Conservation (phyloP, 441 rosid genomes). For the Codiaeum variegatum region DNA sequence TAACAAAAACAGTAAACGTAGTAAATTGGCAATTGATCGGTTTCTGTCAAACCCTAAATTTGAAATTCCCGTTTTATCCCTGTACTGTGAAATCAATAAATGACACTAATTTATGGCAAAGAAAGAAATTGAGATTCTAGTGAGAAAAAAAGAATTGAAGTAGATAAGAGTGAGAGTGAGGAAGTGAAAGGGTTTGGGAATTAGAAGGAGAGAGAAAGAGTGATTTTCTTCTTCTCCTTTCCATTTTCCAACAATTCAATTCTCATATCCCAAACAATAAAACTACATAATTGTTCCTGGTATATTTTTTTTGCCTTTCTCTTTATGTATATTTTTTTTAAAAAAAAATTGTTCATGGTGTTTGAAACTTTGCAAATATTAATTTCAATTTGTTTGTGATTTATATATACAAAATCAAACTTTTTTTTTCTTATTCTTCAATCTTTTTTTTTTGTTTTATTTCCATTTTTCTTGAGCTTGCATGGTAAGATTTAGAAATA, state of each 20-base stretch:
- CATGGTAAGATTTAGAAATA: neutral
- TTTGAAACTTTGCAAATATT: neutral
- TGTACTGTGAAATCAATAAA: conserved; percentile 36
- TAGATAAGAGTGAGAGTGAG: neutral
- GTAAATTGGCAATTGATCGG: conserved; percentile 27
- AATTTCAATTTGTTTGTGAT: neutral
- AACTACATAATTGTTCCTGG: neutral
- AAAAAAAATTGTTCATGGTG: neutral
- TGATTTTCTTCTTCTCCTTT: neutral
- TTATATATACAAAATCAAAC: neutral
- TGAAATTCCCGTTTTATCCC: conserved; percentile 35
- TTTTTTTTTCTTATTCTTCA: neutral
- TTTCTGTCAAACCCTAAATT: conserved; percentile 21
- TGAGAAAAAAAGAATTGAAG: conserved; percentile 16
- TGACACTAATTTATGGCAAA: conserved; percentile 38
- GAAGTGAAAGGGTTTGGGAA: conserved; percentile 14
- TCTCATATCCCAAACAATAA: conserved; percentile 3
- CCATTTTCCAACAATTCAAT: conserved; percentile 10
- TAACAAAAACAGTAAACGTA: conserved; percentile 26
- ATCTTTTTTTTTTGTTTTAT: neutral
- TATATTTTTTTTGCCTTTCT: too few relatives aligned
- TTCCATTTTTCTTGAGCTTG: neutral
- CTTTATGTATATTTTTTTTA: too few relatives aligned
- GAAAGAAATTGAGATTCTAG: conserved; percentile 14
- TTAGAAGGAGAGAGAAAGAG: neutral